Percentiles rank a stretch among this genome's conserved stretches.
Conservation (phyloP, 1,284 basidiomycete genomes). For the Tilletia indica region DNA sequence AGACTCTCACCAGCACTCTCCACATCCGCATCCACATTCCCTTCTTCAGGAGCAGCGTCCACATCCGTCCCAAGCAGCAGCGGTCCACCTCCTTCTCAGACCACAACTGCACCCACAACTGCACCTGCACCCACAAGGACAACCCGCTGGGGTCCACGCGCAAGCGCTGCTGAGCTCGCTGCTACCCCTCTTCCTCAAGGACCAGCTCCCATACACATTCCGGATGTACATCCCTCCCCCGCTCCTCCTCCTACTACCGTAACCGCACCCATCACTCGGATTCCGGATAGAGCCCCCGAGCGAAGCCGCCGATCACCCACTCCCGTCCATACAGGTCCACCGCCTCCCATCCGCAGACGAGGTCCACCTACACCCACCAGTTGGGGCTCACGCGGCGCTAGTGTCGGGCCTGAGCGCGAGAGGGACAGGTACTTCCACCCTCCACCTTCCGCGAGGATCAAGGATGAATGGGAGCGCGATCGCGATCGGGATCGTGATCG, state of each 20-base stretch:
- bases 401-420: neutral
- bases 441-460: neutral
- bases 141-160: too few relatives aligned
- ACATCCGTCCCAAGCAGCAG: neutral
- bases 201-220: too few relatives aligned
- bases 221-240: too few relatives aligned
- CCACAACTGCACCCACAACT: neutral
- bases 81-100: too few relatives aligned
- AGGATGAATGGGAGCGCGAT: neutral
- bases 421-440: neutral
- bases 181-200: too few relatives aligned
- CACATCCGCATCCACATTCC: neutral
- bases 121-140: neutral
- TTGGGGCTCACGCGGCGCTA: neutral
- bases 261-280: too few relatives aligned
- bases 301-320: neutral
- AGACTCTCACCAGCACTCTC: neutral
- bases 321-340: neutral
- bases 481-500: slow-evolving; percentile 15
- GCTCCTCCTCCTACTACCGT: too few relatives aligned
- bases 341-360: neutral
- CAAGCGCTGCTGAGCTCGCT: too few relatives aligned
- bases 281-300: too few relatives aligned
- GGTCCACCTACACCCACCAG: neutral
- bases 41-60: neutral